These are phyloP conservation scores for Pythium folliculosum DNA, from an alignment of 352 stramenopile genomes.

Conservation along the genomic window DNA sequence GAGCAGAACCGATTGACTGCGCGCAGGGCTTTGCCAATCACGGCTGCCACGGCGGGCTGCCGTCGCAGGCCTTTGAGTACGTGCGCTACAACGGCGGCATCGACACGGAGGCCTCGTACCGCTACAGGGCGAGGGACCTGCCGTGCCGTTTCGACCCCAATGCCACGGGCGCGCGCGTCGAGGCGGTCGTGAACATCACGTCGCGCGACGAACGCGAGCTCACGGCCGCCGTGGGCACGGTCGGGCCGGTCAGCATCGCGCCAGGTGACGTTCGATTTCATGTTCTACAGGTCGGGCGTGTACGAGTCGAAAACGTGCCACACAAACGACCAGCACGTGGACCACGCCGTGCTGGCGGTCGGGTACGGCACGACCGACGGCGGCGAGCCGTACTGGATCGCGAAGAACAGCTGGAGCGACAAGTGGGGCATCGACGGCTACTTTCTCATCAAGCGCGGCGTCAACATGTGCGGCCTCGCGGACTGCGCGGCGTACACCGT, in stretches of 20 bases:
- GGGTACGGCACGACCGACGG: constrained; percentile 93
- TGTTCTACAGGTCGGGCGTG: constrained; percentile 88
- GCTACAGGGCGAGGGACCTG: constrained; percentile 67
- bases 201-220: constrained; percentile 75
- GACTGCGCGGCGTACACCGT: constrained; percentile 87
- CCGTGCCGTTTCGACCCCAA: constrained; percentile 79
- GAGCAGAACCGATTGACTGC: constrained; percentile 98
- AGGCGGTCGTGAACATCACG: constrained; percentile 85
- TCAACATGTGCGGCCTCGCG: constrained; percentile 89
- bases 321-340: constrained; percentile 78
- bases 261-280: constrained; percentile 88
- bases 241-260: constrained; percentile 81
- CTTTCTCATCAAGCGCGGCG: constrained; percentile 93
- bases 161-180: constrained; percentile 66
- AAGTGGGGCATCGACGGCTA: constrained; percentile 95
- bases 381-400: constrained; percentile 92
- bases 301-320: constrained; percentile 83
- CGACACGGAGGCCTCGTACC: constrained; percentile 76
- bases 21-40: constrained; percentile 92
- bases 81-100: constrained; percentile 90
- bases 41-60: constrained; percentile 96
- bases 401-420: constrained; percentile 97
- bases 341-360: constrained; percentile 94
- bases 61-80: constrained; percentile 97
- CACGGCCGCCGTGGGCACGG: constrained; percentile 55